phyloP scores from a whole-genome alignment of 768 basidiomycete species.

The Boletales sp. region DNA sequence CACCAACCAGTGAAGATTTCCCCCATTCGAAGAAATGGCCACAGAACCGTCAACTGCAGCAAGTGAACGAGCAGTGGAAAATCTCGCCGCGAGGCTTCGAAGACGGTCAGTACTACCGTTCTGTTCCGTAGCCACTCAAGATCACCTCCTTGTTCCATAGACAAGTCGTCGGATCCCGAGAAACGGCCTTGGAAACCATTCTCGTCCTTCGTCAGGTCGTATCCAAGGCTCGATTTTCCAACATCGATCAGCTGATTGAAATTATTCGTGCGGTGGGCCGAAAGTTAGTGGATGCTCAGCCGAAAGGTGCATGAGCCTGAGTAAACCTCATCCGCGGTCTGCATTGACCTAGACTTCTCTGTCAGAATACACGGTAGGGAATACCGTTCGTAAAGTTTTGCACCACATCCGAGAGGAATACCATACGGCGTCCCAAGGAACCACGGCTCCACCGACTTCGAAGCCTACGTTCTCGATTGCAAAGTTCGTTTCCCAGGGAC shows the following conservation, averaged over 20 bases:
- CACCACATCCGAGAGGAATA: conserved; percentile 96
- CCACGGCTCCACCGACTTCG: conserved; percentile 35
- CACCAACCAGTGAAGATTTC: not conserved
- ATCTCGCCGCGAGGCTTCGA: conserved; percentile 63
- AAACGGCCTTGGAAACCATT: conserved; percentile 86
- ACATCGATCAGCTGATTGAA: conserved; percentile 79
- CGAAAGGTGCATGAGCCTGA: conserved; percentile 64
- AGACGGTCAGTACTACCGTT: conserved; percentile 53
- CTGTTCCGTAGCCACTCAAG: conserved; percentile 34
- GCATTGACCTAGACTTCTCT: not conserved
- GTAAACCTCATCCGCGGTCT: no score
- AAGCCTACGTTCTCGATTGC: conserved; percentile 64
- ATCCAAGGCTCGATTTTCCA: conserved; percentile 79
- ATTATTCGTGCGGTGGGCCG: conserved; percentile 79
- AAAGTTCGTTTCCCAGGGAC: conserved; percentile 79
- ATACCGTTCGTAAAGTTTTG: conserved; percentile 88
- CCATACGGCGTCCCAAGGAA: conserved; percentile 65
- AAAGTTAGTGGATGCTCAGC: conserved; percentile 84
- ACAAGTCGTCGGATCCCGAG: conserved; percentile 87
- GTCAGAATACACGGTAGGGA: conserved; percentile 90
- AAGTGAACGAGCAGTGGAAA: conserved; percentile 61
- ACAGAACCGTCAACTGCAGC: conserved; percentile 36
- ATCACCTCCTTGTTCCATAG: conserved; percentile 37
- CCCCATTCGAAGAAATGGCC: conserved; percentile 34
- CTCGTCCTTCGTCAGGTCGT: conserved; percentile 88